phyloP scores from a whole-genome alignment of 495 filamentous ascomycete species.

The Letharia lupina region DNA sequence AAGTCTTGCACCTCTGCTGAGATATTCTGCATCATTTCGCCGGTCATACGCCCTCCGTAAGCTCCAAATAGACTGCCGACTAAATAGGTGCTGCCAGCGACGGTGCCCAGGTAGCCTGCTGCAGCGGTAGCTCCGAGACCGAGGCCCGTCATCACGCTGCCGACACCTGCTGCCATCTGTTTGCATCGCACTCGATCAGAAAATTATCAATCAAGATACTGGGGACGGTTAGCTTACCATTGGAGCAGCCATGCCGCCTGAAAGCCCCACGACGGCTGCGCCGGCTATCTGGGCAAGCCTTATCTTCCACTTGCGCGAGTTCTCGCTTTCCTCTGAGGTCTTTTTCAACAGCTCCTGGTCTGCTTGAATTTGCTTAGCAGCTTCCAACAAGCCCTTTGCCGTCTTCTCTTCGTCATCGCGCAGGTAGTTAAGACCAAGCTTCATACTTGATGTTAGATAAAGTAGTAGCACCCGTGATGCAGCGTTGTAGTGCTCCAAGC shows the following conservation, averaged over 20 bases:
- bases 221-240: conserved; percentile 30
- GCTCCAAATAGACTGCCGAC: conserved; percentile 84
- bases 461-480: conserved; percentile 69
- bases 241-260: conserved; percentile 72
- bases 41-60: conserved; percentile 76
- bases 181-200: background rate
- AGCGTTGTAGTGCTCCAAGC: conserved; percentile 70
- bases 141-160: conserved; percentile 70
- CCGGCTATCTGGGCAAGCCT: conserved; percentile 72
- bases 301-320: conserved; percentile 66
- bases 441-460: conserved; percentile 57
- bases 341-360: conserved; percentile 59
- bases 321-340: conserved; percentile 52
- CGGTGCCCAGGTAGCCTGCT: conserved; percentile 66
- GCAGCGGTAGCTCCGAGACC: conserved; percentile 73
- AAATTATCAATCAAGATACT: no score
- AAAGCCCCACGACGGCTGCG: conserved; percentile 71
- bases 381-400: conserved; percentile 62
- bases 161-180: conserved; percentile 65
- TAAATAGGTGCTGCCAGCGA: conserved; percentile 67
- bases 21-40: conserved; percentile 80
- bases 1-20: conserved; percentile 83
- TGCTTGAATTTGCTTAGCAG: conserved; percentile 59
- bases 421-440: conserved; percentile 54
- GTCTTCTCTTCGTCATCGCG: conserved; percentile 66